Conservation (phyloP, 805 yeast species). For the Zygotorulaspora danielsina region DNA sequence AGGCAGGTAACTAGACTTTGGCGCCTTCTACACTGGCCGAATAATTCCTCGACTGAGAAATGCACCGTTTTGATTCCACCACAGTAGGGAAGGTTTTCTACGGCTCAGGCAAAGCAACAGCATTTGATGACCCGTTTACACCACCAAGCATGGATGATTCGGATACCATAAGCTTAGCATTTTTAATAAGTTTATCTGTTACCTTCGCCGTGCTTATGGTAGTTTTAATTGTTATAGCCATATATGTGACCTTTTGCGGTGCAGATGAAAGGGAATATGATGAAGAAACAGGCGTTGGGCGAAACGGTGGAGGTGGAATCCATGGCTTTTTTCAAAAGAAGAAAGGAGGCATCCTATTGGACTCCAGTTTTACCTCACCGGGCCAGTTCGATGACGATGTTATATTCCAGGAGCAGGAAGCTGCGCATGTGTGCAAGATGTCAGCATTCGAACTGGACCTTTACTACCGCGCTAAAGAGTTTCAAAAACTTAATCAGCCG, state of each 20-base stretch:
- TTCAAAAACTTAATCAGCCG: conserved; percentile 32
- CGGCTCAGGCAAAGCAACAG: not conserved
- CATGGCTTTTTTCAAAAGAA: conserved; percentile 28
- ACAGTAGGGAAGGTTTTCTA: conserved; percentile 1
- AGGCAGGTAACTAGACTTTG: not conserved
- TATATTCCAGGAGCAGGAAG: conserved; percentile 24
- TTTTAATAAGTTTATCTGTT: conserved; percentile 34
- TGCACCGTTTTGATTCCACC: too few relatives aligned
- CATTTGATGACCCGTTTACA: conserved; percentile 20
- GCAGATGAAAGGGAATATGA: conserved; percentile 34
- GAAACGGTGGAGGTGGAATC: conserved; percentile 15
- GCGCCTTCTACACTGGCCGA: not conserved
- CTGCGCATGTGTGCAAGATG: conserved; percentile 28
- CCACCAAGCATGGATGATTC: conserved; percentile 27
- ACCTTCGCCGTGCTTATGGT: conserved; percentile 35
- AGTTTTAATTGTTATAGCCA: conserved; percentile 29
- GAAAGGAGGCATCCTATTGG: conserved; percentile 28
- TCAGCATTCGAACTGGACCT: conserved; percentile 32
- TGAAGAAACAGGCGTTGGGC: conserved; percentile 26
- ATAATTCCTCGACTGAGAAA: too few relatives aligned
- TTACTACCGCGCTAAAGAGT: conserved; percentile 32
- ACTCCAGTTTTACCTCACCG: conserved; percentile 30
- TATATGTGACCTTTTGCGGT: conserved; percentile 34
- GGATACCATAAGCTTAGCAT: conserved; percentile 33
- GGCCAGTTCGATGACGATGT: conserved; percentile 32